These are phyloP conservation scores for Ganoderma lingzhi DNA, from an alignment of 1,284 basidiomycete genomes.

Conservation along the genomic window DNA sequence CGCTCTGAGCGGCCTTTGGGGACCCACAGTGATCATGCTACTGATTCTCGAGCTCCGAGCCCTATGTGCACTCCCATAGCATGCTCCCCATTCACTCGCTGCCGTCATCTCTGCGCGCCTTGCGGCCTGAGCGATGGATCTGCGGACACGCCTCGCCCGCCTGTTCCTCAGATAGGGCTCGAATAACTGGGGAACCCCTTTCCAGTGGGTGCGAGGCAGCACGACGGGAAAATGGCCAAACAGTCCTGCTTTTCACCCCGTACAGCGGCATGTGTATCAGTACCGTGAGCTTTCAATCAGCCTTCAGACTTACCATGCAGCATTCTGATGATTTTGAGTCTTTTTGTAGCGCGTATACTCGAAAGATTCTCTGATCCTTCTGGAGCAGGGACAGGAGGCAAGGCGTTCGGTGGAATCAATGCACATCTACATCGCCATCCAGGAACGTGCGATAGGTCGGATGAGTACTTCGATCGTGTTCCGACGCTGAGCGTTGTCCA, in stretches of 20 bases:
- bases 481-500: not conserved
- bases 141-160: conserved; percentile 10
- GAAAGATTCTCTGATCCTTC: conserved; percentile 1
- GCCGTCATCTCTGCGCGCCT: conserved; percentile 11
- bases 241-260: not conserved
- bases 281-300: not conserved
- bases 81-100: conserved; percentile 5
- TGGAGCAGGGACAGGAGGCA: not conserved
- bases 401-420: not conserved
- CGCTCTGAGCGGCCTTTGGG: not conserved
- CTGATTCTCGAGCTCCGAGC: not conserved
- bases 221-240: not conserved
- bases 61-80: not conserved
- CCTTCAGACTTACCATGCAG: not conserved
- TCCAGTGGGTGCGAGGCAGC: conserved; percentile 13
- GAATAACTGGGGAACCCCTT: conserved; percentile 12
- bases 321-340: not conserved
- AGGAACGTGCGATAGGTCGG: not conserved
- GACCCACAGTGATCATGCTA: conserved; percentile 5
- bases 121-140: conserved; percentile 6
- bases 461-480: conserved; percentile 14
- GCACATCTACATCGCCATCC: conserved; percentile 1
- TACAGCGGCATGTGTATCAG: not conserved
- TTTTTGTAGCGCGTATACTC: not conserved
- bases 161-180: conserved; percentile 10